phyloP scores from a whole-genome alignment of 805 yeast species.

The Candida pseudofarinosa region DNA sequence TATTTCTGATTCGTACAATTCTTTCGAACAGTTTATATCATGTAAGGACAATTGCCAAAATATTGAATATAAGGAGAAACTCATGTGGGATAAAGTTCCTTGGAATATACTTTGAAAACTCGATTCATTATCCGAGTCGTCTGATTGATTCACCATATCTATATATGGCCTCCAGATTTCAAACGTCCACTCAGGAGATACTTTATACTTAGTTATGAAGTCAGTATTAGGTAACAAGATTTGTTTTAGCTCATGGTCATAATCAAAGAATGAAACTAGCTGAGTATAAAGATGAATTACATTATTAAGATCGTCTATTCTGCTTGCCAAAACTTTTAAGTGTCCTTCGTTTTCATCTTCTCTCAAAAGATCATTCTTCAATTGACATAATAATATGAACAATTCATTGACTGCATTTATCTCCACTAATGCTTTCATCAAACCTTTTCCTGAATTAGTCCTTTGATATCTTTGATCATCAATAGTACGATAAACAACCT shows the following conservation, averaged over 20 bases:
- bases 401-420: constrained; percentile 54
- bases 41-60: constrained; percentile 76
- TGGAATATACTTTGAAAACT: neutral
- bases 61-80: constrained; percentile 39
- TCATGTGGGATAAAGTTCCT: neutral
- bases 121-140: neutral
- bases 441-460: constrained; percentile 42
- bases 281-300: constrained; percentile 65
- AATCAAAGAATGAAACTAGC: constrained; percentile 50
- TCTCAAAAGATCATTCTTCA: constrained; percentile 37
- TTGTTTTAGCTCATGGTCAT: constrained; percentile 23
- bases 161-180: constrained; percentile 66
- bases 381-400: constrained; percentile 57
- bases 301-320: constrained; percentile 66
- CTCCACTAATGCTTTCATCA: constrained; percentile 44
- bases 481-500: constrained; percentile 53
- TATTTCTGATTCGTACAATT: constrained; percentile 47
- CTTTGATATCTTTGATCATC: constrained; percentile 53
- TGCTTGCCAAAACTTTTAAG: constrained; percentile 66
- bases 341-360: constrained; percentile 34
- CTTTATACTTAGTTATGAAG: constrained; percentile 39
- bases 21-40: constrained; percentile 57
- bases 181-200: constrained; percentile 64
- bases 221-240: constrained; percentile 39
- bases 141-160: constrained; percentile 19